A percentile compares a stretch with the other conserved stretches of the same genome.
These are phyloP conservation scores for Triglochin maritima DNA, from an alignment of 106 monocot species.

Conservation along the genomic window DNA sequence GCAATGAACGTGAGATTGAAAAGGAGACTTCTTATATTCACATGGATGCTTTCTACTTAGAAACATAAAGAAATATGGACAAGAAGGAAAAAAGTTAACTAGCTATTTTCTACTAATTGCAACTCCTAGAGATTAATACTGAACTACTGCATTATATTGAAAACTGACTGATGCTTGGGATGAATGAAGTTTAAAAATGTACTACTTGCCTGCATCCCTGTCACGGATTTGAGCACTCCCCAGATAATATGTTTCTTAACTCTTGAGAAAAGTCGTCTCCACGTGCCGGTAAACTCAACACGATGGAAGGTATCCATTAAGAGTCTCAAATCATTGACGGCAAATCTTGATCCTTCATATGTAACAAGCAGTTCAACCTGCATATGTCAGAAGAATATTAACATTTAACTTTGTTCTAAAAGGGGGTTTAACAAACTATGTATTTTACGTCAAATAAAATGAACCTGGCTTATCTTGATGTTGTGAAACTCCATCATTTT, in stretches of 20 bases:
- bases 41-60: too few relatives aligned
- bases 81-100: not conserved
- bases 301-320: slow-evolving; percentile 96
- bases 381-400: not conserved
- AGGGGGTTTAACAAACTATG: not conserved
- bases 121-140: too few relatives aligned
- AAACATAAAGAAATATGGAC: too few relatives aligned
- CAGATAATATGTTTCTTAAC: slow-evolving; percentile 96
- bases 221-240: slow-evolving; percentile 95
- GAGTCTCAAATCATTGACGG: slow-evolving; percentile 79
- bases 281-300: slow-evolving; percentile 86
- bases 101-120: too few relatives aligned
- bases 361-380: slow-evolving; percentile 93
- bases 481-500: slow-evolving; percentile 94
- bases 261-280: slow-evolving; percentile 82
- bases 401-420: not conserved
- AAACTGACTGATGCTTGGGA: not conserved
- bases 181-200: not conserved
- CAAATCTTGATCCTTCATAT: slow-evolving; percentile 88
- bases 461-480: slow-evolving; percentile 96
- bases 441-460: slow-evolving; percentile 1
- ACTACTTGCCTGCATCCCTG: slow-evolving; percentile 90
- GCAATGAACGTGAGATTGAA: too few relatives aligned
- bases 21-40: too few relatives aligned
- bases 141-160: not conserved